phyloP scores from a whole-genome alignment of 306 rosid species.

The Acacia melanoxylon region DNA sequence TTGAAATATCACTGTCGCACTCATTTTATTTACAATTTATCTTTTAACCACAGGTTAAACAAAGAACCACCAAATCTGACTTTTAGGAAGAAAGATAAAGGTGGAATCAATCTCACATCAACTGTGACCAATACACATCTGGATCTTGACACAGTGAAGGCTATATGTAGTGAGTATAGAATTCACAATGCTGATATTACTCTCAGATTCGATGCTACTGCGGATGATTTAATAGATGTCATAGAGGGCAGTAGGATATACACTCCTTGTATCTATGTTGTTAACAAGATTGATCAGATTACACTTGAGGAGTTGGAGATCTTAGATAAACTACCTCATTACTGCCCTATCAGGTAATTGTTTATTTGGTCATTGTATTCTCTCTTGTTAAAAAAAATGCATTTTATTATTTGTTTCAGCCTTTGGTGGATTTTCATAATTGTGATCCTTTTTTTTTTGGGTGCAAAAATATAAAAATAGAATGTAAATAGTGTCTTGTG shows the following conservation, averaged over 20 bases:
- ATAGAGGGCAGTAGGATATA: constrained; percentile 94
- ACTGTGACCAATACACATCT: constrained; percentile 84
- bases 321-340: constrained; percentile 96
- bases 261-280: constrained; percentile 91
- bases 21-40: constrained; percentile 8
- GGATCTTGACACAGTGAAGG: constrained; percentile 95
- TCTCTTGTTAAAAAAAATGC: background rate
- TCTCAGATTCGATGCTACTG: constrained; percentile 93
- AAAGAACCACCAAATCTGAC: constrained; percentile 94
- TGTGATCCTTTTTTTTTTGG: background rate
- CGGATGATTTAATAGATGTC: constrained; percentile 94
- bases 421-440: background rate
- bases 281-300: constrained; percentile 97
- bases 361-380: background rate
- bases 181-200: constrained; percentile 97
- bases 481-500: background rate
- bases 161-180: constrained; percentile 91
- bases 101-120: constrained; percentile 92
- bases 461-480: background rate
- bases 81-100: constrained; percentile 94
- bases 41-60: constrained; percentile 68
- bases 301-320: constrained; percentile 97
- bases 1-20: background rate
- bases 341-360: constrained; percentile 87
- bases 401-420: background rate